Evolutionary conservation across 2,329 filamentous ascomycete genomes (phyloP).

Genomic region (Diatrype stigma): DNA sequence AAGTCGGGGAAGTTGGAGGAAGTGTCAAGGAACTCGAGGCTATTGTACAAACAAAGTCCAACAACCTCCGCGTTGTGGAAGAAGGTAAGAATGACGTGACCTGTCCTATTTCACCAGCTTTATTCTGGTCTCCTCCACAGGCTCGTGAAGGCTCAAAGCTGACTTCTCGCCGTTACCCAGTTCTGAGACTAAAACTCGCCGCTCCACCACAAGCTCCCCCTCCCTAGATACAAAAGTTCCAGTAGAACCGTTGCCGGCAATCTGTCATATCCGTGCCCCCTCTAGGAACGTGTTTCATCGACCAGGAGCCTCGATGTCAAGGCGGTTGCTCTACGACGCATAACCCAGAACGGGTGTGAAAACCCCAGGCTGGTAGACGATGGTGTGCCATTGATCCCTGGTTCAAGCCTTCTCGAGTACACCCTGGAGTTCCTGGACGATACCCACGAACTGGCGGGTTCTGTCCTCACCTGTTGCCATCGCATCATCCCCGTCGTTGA

Average conservation of each 20-base stretch:
- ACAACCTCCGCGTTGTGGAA: conserved; percentile 81
- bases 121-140: no score
- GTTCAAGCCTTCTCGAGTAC: neutral
- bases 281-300: no score
- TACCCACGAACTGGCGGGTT: conserved; percentile 4
- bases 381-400: neutral
- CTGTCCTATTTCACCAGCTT: no score
- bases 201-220: conserved; percentile 10
- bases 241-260: conserved; percentile 11
- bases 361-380: neutral
- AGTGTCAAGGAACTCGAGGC: conserved; percentile 54
- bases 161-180: conserved; percentile 20
- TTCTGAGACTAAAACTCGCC: conserved; percentile 42
- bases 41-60: conserved; percentile 67
- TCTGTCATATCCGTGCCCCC: neutral
- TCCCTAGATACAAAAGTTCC: neutral
- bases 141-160: conserved; percentile 3
- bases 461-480: neutral
- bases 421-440: conserved; percentile 7
- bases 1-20: conserved; percentile 47
- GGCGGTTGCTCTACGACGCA: neutral
- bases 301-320: no score
- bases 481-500: conserved; percentile 3
- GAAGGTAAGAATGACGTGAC: conserved; percentile 56
- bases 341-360: neutral